A percentile compares a stretch with the other conserved stretches of the same genome.
Evolutionary conservation across 2,329 filamentous ascomycete species (phyloP).

Genomic region (Balansia obtecta): DNA sequence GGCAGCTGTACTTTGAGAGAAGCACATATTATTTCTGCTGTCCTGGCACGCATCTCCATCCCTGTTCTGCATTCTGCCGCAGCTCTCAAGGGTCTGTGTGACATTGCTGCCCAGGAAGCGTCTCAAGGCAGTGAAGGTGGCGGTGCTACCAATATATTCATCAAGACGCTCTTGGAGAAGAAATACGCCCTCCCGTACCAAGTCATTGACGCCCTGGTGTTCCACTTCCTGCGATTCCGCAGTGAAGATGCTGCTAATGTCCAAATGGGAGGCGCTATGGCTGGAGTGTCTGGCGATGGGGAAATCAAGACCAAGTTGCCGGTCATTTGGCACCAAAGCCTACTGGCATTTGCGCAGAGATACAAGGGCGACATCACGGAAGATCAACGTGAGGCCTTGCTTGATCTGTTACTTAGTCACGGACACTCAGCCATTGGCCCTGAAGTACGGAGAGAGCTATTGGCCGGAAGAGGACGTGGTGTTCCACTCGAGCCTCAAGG

Average conservation of each 20-base stretch:
- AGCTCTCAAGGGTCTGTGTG: constrained; percentile 81
- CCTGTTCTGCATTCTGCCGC: constrained; percentile 88
- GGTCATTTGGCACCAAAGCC: constrained; percentile 90
- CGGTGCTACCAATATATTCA: constrained; percentile 89
- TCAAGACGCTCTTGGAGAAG: constrained; percentile 87
- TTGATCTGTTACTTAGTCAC: constrained; percentile 74
- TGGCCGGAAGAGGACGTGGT: constrained; percentile 79
- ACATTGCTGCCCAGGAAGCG: constrained; percentile 86
- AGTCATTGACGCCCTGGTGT: constrained; percentile 87
- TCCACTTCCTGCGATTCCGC: constrained; percentile 89
- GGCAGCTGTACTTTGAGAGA: constrained; percentile 88
- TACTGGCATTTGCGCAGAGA: constrained; percentile 83
- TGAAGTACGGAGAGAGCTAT: constrained; percentile 76
- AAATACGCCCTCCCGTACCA: constrained; percentile 93
- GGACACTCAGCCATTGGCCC: constrained; percentile 84
- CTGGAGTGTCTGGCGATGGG: constrained; percentile 28
- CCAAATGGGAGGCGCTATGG: constrained; percentile 40
- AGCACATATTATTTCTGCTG: constrained; percentile 80
- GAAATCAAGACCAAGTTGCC: constrained; percentile 56
- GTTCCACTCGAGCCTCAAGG: constrained; percentile 47
- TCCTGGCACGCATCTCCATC: constrained; percentile 73
- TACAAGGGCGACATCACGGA: constrained; percentile 96
- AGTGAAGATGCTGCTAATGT: constrained; percentile 50
- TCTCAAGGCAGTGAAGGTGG: constrained; percentile 73
- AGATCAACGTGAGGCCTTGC: constrained; percentile 79